These are phyloP conservation scores for Zychaea mexicana DNA, from an alignment of 371 early-diverging fungal species.

Conservation along the genomic window DNA sequence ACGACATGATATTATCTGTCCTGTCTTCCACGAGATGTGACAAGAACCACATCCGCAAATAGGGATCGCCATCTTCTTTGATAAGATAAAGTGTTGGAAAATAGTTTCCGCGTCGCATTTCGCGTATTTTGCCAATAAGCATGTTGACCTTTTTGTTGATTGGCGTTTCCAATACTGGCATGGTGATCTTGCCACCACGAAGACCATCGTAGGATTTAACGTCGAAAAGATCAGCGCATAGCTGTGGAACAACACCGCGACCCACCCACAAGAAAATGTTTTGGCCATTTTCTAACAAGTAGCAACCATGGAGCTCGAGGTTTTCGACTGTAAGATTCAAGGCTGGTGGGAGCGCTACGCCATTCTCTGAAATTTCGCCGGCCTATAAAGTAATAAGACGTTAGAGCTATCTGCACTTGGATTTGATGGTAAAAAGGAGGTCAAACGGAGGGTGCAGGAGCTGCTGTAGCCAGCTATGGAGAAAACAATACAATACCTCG, in stretches of 20 bases:
- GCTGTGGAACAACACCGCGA: slow-evolving; percentile 73
- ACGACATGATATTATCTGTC: slow-evolving; percentile 79
- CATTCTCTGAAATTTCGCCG: slow-evolving; percentile 60
- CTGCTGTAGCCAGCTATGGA: no score
- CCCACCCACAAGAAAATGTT: slow-evolving; percentile 92
- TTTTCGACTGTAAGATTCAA: slow-evolving; percentile 86
- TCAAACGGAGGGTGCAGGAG: no score
- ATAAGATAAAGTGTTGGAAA: slow-evolving; percentile 76
- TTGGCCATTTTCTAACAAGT: slow-evolving; percentile 81
- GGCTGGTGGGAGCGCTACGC: slow-evolving; percentile 70
- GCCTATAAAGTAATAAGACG: slow-evolving; percentile 24
- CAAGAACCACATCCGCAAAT: slow-evolving; percentile 81
- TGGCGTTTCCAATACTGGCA: slow-evolving; percentile 60
- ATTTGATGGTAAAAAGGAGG: no score
- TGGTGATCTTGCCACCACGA: slow-evolving; percentile 64
- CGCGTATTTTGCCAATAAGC: slow-evolving; percentile 61
- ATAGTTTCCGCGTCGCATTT: slow-evolving; percentile 61
- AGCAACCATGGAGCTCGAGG: slow-evolving; percentile 83
- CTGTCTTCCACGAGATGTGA: slow-evolving; percentile 91
- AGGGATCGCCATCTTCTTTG: slow-evolving; percentile 93
- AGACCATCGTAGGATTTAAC: slow-evolving; percentile 61
- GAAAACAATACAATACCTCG: slow-evolving; percentile 45
- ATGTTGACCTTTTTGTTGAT: slow-evolving; percentile 61
- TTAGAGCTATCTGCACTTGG: no score
- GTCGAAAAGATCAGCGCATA: slow-evolving; percentile 73